These are phyloP conservation scores for Monilinia polystroma DNA, from an alignment of 2,329 filamentous ascomycete species.

Conservation along the genomic window DNA sequence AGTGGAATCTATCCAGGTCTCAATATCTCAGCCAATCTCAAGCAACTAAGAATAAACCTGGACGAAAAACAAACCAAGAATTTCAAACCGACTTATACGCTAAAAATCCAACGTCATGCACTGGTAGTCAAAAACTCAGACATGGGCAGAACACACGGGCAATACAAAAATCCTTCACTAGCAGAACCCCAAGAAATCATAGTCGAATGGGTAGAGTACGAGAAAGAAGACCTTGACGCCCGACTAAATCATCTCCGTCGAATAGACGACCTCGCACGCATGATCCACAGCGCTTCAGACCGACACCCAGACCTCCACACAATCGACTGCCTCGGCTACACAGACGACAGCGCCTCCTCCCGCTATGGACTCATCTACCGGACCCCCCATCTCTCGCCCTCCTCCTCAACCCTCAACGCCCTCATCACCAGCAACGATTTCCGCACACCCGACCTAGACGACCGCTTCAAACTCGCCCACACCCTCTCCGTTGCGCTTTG, in stretches of 20 bases:
- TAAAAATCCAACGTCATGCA: slow-evolving; percentile 43
- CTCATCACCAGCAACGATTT: slow-evolving; percentile 44
- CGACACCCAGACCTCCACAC: slow-evolving; percentile 43
- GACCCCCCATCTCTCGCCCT: slow-evolving; percentile 38
- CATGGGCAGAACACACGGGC: slow-evolving; percentile 38
- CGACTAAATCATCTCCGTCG: slow-evolving; percentile 47
- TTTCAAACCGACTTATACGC: slow-evolving; percentile 47
- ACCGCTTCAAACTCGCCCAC: slow-evolving; percentile 45
- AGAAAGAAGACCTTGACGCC: slow-evolving; percentile 43
- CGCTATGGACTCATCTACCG: slow-evolving; percentile 49
- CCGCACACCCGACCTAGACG: slow-evolving; percentile 48
- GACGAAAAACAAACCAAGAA: slow-evolving; percentile 44
- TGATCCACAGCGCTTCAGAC: slow-evolving; percentile 48
- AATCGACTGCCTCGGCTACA: slow-evolving; percentile 48
- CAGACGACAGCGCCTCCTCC: slow-evolving; percentile 43
- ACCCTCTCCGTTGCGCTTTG: slow-evolving; percentile 48
- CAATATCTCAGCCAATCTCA: slow-evolving; percentile 46
- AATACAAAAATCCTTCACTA: slow-evolving; percentile 41
- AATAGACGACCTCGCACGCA: slow-evolving; percentile 49
- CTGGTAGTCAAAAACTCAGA: slow-evolving; percentile 36
- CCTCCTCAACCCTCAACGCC: slow-evolving; percentile 44
- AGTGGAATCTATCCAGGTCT: slow-evolving; percentile 46
- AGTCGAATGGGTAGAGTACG: slow-evolving; percentile 49
- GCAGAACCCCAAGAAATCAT: slow-evolving; percentile 40
- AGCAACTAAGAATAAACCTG: slow-evolving; percentile 49